Base-by-base conservation (phyloP, 805 yeast genomes). In the Clavispora phyllophila region DNA sequence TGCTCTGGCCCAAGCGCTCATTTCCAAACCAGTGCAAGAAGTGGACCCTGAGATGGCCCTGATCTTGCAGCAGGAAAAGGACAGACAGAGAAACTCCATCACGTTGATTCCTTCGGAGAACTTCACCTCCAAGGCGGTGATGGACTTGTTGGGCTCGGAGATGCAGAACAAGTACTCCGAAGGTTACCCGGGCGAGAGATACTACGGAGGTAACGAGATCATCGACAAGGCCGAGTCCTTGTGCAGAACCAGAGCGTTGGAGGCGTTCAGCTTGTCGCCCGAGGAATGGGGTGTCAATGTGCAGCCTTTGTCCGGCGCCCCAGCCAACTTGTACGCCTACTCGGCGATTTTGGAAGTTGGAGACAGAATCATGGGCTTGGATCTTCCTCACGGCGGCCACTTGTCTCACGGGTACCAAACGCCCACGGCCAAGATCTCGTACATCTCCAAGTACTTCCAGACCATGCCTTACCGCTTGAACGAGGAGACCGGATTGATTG, bases 141-240 rank as follows among this genome's bases (percentile, higher is more conserved):
- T 91, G 80, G 96, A 91, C 63, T 80, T 88, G 39, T 76, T 91
- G 58, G 98, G 98, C 51, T 85, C 96, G 22, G 96, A 87, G 63
- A 88, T 91, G 96, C 90, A 87, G 67, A 91, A 91, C 79, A 91
- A 91, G 73, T 91, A 91, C 72, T 89, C 97, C 9, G 99, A 91
- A 70, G 98, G 98, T 51, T 91, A 91, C 70, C 99, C 99, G 33
- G 96, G 96, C 53, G 96, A 89, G 50, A 82, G 99, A 66, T 91
- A 91, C 74, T 91, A 91, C 64, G 99, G 99, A 66, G 99, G 99
- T 65, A 91, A 91, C 63, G 89, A 91, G 69, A 84, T 81, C 70
- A 91, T 91, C 58, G 99, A 91, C 71, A 76, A 81, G 72, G 88
- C 87, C 58, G 99, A 91, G 73, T 66, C 80, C 12, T 71, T 91